These are phyloP conservation scores for Apostasia ramifera DNA, from an alignment of 106 monocot genomes.

Conservation along the genomic window DNA sequence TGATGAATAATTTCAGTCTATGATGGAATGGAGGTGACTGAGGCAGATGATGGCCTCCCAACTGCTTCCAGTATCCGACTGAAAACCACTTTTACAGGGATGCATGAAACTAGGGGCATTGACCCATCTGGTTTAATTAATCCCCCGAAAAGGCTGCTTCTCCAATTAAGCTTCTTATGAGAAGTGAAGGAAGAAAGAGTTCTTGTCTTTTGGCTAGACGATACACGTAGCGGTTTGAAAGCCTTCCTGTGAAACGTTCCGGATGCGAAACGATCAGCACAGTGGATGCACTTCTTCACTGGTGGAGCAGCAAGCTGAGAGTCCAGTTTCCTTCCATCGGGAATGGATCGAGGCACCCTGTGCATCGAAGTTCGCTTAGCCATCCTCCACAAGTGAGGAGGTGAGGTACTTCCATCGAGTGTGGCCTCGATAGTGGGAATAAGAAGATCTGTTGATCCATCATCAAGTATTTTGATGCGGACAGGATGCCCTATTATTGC, in stretches of 20 bases:
- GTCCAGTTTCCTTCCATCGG: neutral
- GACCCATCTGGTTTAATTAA: slow-evolving; percentile 47
- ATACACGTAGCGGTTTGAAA: slow-evolving; percentile 23
- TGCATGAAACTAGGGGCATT: slow-evolving; percentile 52
- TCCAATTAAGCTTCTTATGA: slow-evolving; percentile 10
- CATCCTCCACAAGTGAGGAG: slow-evolving; percentile 55
- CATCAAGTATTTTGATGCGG: slow-evolving; percentile 58
- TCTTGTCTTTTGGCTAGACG: slow-evolving; percentile 52
- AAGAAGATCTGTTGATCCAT: slow-evolving; percentile 40
- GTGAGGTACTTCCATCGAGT: slow-evolving; percentile 26
- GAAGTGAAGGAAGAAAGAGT: slow-evolving; percentile 48
- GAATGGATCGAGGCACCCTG: slow-evolving; percentile 49
- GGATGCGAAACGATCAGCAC: neutral
- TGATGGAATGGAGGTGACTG: neutral
- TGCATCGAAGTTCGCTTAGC: slow-evolving; percentile 72
- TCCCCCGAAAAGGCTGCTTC: slow-evolving; percentile 22
- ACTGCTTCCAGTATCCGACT: slow-evolving; percentile 71
- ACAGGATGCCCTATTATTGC: slow-evolving; percentile 82
- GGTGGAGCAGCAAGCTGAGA: neutral
- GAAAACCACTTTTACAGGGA: slow-evolving; percentile 68
- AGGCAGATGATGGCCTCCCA: slow-evolving; percentile 30
- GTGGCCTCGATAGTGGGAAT: slow-evolving; percentile 13
- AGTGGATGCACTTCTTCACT: slow-evolving; percentile 11
- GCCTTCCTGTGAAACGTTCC: slow-evolving; percentile 37
- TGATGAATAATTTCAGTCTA: too few relatives aligned